Conservation (phyloP, 257 asterid species). For the Perilla frutescens region DNA sequence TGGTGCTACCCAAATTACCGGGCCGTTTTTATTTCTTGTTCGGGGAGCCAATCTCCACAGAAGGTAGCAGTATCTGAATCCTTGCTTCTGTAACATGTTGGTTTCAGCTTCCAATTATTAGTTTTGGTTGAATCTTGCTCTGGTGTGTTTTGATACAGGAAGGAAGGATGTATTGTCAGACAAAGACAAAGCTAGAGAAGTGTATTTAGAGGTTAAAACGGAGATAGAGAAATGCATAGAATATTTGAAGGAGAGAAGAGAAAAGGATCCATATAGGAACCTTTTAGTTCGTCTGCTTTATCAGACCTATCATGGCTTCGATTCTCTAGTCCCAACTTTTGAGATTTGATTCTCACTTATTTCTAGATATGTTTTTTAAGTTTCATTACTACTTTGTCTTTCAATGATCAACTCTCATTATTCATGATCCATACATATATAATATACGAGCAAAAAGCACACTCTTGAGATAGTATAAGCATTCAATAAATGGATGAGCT, state of each 20-base stretch:
- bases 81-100: background rate
- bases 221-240: constrained; percentile 50
- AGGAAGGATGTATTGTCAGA: constrained; percentile 53
- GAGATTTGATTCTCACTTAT: constrained; percentile 26
- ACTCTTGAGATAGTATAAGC: too few relatives aligned
- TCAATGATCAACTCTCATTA: background rate
- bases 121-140: background rate
- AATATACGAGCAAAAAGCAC: too few relatives aligned
- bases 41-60: constrained; percentile 62
- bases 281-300: constrained; percentile 49
- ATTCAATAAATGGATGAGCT: too few relatives aligned
- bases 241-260: constrained; percentile 58
- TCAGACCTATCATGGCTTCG: constrained; percentile 56
- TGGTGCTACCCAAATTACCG: constrained; percentile 53
- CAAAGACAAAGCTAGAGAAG: constrained; percentile 51
- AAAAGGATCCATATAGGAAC: constrained; percentile 54
- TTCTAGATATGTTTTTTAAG: background rate
- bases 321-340: constrained; percentile 59
- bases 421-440: background rate
- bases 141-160: constrained; percentile 38
- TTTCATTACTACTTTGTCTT: constrained; percentile 3
- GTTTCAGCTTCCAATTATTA: background rate
- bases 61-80: constrained; percentile 40
- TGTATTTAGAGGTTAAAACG: constrained; percentile 48
- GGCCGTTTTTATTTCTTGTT: constrained; percentile 61